Percentiles rank a stretch among this genome's conserved stretches.
These are phyloP conservation scores for Capsicum baccatum DNA, from an alignment of 257 asterid species.

Conservation along the genomic window DNA sequence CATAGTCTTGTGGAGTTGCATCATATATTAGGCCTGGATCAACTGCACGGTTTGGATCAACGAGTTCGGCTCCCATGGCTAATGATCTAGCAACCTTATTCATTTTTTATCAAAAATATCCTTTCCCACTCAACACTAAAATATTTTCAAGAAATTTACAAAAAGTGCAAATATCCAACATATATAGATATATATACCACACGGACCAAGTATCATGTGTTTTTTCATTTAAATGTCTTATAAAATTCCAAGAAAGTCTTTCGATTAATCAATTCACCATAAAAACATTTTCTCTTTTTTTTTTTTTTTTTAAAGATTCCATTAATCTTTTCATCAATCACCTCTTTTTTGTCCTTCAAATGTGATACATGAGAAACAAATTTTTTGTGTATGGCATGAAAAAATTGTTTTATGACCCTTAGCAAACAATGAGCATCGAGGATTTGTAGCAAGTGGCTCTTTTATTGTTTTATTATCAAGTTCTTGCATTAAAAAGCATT, in stretches of 20 bases:
- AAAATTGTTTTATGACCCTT: background rate
- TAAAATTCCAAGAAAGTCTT: background rate
- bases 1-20: conserved; percentile 33
- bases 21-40: conserved; percentile 40
- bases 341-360: background rate
- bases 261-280: background rate
- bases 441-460: too few relatives aligned
- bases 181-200: too few relatives aligned
- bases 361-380: background rate
- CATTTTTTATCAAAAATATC: background rate
- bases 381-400: background rate
- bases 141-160: background rate
- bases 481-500: too few relatives aligned
- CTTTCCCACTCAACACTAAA: background rate
- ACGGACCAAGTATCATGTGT: too few relatives aligned
- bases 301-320: background rate
- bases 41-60: conserved; percentile 35
- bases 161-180: background rate
- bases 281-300: background rate
- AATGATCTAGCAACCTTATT: conserved; percentile 30
- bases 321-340: background rate
- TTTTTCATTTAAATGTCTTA: background rate
- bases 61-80: conserved; percentile 31
- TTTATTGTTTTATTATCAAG: too few relatives aligned
- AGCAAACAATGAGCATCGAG: background rate